Evolutionary conservation across 257 asterid species (phyloP).

Genomic region (Solanum piurae): DNA sequence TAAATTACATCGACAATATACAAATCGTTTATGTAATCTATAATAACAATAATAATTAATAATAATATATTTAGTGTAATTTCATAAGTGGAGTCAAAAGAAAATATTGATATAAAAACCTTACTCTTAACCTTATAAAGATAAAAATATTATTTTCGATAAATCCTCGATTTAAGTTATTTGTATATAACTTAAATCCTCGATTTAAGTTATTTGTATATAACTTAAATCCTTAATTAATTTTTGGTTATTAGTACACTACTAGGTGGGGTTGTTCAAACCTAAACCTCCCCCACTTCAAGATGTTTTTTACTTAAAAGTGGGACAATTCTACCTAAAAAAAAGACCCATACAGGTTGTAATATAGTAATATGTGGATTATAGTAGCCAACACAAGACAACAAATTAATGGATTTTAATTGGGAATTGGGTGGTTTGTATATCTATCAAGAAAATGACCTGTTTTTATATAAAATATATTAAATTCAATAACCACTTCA

Average conservation of each 20-base stretch:
- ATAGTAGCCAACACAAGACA: not conserved
- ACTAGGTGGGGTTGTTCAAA: not conserved
- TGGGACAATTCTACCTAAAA: not conserved
- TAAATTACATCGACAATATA: not conserved
- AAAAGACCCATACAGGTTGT: not conserved
- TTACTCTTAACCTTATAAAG: not conserved
- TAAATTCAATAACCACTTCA: not conserved
- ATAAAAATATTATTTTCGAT: not conserved
- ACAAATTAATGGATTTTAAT: not conserved
- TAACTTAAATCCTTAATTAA: not conserved
- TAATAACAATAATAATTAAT: not conserved
- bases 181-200: not conserved
- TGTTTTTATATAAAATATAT: not conserved
- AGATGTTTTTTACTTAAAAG: not conserved
- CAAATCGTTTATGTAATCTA: not conserved
- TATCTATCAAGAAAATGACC: conserved; percentile 1
- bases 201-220: not conserved
- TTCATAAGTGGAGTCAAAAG: not conserved
- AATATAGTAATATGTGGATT: not conserved
- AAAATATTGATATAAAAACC: not conserved
- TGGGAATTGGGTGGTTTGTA: not conserved
- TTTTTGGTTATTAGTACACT: not conserved
- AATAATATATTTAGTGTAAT: not conserved
- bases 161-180: not conserved
- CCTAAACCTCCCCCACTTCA: not conserved